Evolutionary conservation across 371 early-diverging fungal genomes (phyloP), one percentile per base, ranked within the genome.

Genomic region (Blakeslea trispora): DNA sequence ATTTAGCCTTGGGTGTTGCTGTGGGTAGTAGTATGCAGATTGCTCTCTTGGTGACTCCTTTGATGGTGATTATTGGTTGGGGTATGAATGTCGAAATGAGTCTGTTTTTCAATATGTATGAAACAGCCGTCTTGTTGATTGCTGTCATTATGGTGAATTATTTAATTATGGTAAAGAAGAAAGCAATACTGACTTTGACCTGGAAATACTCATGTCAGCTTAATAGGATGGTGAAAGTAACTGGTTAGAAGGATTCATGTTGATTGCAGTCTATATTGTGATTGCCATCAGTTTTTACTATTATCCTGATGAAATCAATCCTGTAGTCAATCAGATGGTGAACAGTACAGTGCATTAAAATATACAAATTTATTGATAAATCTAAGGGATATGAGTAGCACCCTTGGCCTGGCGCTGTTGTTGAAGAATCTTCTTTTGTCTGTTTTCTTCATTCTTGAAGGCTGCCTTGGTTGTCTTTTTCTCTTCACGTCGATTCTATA

Each of bases 21-120:
- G 76, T 95, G 11, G 95, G 95, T 2, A 91, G 91, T n/a, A 87
- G 87, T 45, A 89, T 93, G 84, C 95, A 96, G 69, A 93, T 96
- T 51, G 91, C 94, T 1, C 77, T 96, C 17, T 77, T 94, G 24
- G 93, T 94, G 3, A 90, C 91, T 15, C 97, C 96, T 5, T 59
- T 95, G 34, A 76, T 91, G 65, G 94, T 94, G 45, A 79, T 95
- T 40, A 71, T 91, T 18, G 95, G 95, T 0, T 96, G 97, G 96
- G 82, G 86, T 50, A 86, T 94, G 56, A 61, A 74, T 51, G 76
- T 85, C 45, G 83, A 83, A 0, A 83, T 95, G 84, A 87, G 86
- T 17, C 71, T 96, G 24, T 83, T 77, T 61, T 95, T 96, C 53
- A 81, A 85, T 45, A 77, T 84, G 2, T 92, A 92, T 63, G 92